These are phyloP conservation scores for Globisporangium rhizosaccharum DNA, from an alignment of 352 stramenopile genomes.

Conservation along the genomic window DNA sequence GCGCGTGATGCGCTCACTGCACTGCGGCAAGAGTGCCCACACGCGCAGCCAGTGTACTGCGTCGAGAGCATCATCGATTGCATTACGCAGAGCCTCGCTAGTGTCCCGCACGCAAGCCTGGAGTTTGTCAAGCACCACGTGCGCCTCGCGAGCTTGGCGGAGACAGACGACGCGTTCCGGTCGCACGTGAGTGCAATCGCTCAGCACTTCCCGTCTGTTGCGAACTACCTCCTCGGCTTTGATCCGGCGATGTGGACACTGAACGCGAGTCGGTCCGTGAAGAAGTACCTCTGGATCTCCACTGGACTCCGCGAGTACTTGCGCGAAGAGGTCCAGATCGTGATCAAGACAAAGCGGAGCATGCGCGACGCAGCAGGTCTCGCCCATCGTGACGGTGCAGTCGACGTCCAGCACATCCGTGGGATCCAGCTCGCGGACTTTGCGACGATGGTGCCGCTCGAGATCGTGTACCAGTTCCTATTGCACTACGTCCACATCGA, in stretches of 20 bases:
- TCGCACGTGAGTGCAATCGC: slow-evolving; percentile 1
- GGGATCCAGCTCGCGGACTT: slow-evolving; percentile 14
- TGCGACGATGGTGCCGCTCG: slow-evolving; percentile 40
- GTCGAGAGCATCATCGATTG: slow-evolving; percentile 58
- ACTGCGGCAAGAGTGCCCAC: slow-evolving; percentile 38
- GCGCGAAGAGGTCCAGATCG: slow-evolving; percentile 39
- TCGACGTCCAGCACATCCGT: slow-evolving; percentile 5
- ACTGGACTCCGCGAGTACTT: slow-evolving; percentile 26
- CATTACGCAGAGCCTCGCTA: slow-evolving; percentile 59
- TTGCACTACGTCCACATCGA: slow-evolving; percentile 45
- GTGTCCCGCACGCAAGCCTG: slow-evolving; percentile 47
- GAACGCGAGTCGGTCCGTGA: slow-evolving; percentile 55
- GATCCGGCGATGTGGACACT: slow-evolving; percentile 67
- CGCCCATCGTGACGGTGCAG: neutral
- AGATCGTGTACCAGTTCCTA: slow-evolving; percentile 73
- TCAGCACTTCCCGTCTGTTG: slow-evolving; percentile 13
- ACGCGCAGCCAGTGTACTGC: slow-evolving; percentile 70
- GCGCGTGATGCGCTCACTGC: slow-evolving; percentile 55
- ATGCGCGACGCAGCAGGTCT: slow-evolving; percentile 27
- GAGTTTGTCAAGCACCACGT: slow-evolving; percentile 49
- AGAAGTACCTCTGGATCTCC: slow-evolving; percentile 58
- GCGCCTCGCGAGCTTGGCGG: slow-evolving; percentile 50
- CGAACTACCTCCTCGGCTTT: slow-evolving; percentile 48
- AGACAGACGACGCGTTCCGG: slow-evolving; percentile 5
- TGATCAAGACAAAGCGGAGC: slow-evolving; percentile 43